Evolutionary conservation across 148 eudicot genomes (phyloP), one percentile per base, ranked within the genome.

Genomic region (Polygonum aviculare): DNA sequence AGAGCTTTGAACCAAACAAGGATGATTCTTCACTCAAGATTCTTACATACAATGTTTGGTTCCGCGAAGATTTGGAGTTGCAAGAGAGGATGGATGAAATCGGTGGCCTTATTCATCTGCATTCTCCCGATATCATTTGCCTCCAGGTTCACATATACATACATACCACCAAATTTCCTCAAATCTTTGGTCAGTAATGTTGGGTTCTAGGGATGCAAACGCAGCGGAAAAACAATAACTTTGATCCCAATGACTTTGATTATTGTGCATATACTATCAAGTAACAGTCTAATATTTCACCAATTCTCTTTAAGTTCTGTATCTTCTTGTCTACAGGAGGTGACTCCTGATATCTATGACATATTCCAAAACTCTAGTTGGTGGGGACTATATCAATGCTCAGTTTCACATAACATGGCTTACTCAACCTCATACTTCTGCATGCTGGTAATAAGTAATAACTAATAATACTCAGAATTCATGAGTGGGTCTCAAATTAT

Each of bases 31-130:
- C 69, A 67, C 80, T 88, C 80, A 94, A 90, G 88, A 85, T 94
- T 82, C 81, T 94, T 82, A 86, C 87, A 74, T 94, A 93, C 80
- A 96, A 96, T 84, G 88, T 93, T 50, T 96, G 98, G 98, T 96
- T 96, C 60, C 81, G 91, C 11, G 99, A 93, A 80, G 99, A 96
- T 44, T 45, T 93, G 76, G 97, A 93, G 85, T 69, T 91, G 87
- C 84, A 82, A 40, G 81, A 77, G 69, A 88, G 99, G 84, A 93
- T 96, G 99, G 83, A 79, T 81, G 91, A 96, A 67, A 81, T 96
- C 49, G 97, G 98, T 63, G 82, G 91, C 78, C 94, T 96, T 67
- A 89, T 96, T 81, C 88, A 84, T 81, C 78, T 86, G 80, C 98
- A 96, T 81, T 79, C 90, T 52, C 99, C 98, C 0, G 93, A 96